Conservation (phyloP, 2,329 filamentous ascomycete genomes). For the Aureobasidium leucospermi region DNA sequence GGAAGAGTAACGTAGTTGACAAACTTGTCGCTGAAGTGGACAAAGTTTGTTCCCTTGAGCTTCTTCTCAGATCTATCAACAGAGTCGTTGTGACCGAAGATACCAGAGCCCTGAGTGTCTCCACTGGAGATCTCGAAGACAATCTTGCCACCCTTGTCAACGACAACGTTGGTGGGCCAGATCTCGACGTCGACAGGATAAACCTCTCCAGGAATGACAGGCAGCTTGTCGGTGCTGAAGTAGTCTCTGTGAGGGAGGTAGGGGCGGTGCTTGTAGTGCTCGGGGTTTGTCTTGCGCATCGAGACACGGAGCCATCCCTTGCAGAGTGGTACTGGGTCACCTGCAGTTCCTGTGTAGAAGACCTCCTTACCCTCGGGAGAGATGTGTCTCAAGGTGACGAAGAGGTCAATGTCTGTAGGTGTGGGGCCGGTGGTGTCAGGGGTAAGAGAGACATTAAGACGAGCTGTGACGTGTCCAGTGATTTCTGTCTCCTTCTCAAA, state of each 20-base stretch:
- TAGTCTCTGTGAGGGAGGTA: slow-evolving; percentile 56
- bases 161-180: slow-evolving; percentile 57
- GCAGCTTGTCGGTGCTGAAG: slow-evolving; percentile 47
- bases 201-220: slow-evolving; percentile 48
- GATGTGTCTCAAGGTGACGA: slow-evolving; percentile 54
- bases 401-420: slow-evolving; percentile 55
- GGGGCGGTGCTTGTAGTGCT: slow-evolving; percentile 44
- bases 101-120: slow-evolving; percentile 54
- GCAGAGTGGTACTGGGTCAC: slow-evolving; percentile 54
- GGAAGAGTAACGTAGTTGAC: slow-evolving; percentile 49
- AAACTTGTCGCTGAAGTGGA: slow-evolving; percentile 44
- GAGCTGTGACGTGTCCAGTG: slow-evolving; percentile 57
- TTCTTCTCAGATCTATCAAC: slow-evolving; percentile 39
- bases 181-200: slow-evolving; percentile 57
- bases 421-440: slow-evolving; percentile 31
- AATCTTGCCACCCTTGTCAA: slow-evolving; percentile 45
- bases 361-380: slow-evolving; percentile 49
- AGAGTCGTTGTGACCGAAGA: slow-evolving; percentile 48
- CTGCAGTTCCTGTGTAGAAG: slow-evolving; percentile 58
- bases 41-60: slow-evolving; percentile 44
- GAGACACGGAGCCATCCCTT: slow-evolving; percentile 59
- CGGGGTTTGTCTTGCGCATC: slow-evolving; percentile 46
- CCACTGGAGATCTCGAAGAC: slow-evolving; percentile 50
- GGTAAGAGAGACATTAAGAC: slow-evolving; percentile 53
- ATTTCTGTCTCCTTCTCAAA: slow-evolving; percentile 59